Evolutionary conservation across 441 rosid genomes (phyloP).

Genomic region (Raphanus hybrid): DNA sequence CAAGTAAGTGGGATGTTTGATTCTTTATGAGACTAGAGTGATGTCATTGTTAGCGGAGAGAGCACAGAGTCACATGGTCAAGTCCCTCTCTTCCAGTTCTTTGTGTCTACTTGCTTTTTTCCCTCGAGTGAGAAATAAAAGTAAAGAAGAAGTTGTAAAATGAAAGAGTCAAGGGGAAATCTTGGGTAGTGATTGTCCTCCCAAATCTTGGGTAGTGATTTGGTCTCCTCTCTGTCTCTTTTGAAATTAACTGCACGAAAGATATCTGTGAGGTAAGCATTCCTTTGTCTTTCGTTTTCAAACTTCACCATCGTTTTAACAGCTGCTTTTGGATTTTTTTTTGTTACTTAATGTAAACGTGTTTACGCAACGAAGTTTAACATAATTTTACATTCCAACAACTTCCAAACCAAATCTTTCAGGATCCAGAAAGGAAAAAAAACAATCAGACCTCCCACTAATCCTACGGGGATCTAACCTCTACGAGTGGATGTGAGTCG

Average conservation of each 20-base stretch:
- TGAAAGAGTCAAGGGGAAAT: constrained; percentile 17
- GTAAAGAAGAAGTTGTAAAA: background rate
- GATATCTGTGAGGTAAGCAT: constrained; percentile 17
- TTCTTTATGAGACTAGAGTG: constrained; percentile 32
- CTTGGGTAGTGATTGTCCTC: constrained; percentile 40
- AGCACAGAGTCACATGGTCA: constrained; percentile 25
- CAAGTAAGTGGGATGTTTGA: constrained; percentile 27
- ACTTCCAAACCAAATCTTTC: background rate
- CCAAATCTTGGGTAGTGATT: background rate
- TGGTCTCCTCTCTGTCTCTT: constrained; percentile 20
- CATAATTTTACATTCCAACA: background rate
- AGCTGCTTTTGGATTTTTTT: background rate
- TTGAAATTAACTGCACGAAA: constrained; percentile 31
- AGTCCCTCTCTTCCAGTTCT: constrained; percentile 22
- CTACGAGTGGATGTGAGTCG: constrained; percentile 15
- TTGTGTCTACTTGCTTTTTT: background rate
- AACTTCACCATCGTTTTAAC: constrained; percentile 20
- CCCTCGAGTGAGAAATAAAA: background rate
- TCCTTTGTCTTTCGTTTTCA: constrained; percentile 27
- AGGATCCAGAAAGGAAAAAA: background rate
- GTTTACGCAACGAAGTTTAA: background rate
- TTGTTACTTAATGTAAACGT: background rate
- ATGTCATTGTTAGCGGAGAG: constrained; percentile 32
- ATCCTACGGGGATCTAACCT: background rate
- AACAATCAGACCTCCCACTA: background rate